These are phyloP conservation scores for Alternaria ventricosa DNA, from an alignment of 2,329 filamentous ascomycete species.

Conservation along the genomic window DNA sequence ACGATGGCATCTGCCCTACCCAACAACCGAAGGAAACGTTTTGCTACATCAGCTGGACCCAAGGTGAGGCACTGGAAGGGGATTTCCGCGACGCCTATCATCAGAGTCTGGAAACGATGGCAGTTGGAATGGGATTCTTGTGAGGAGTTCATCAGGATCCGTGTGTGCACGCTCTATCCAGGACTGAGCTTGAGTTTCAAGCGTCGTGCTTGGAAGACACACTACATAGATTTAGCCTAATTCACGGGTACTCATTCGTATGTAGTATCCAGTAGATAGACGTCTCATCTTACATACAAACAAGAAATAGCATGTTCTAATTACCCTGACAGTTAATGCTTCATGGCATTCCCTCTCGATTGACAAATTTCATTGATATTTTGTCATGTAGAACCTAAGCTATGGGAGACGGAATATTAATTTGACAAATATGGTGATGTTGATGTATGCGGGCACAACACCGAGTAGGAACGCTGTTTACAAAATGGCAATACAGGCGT, in stretches of 20 bases:
- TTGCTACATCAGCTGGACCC: not conserved
- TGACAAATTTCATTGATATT: no score
- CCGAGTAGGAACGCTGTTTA: no score
- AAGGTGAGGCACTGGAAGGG: not conserved
- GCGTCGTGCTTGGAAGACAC: not conserved
- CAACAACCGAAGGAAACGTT: not conserved
- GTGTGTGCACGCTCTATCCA: not conserved
- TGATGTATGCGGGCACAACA: no score
- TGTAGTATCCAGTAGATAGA: not conserved
- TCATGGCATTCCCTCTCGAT: no score
- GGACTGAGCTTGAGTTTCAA: not conserved
- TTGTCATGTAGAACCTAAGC: no score
- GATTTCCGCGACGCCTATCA: not conserved
- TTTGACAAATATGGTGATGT: no score
- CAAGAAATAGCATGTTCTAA: not conserved
- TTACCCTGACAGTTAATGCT: not conserved
- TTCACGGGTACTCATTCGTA: not conserved
- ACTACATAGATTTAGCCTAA: not conserved
- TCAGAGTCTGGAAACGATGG: not conserved
- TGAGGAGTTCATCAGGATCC: not conserved
- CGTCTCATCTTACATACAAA: not conserved
- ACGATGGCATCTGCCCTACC: not conserved
- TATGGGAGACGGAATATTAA: no score
- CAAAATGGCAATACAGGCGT: no score
- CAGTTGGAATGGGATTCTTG: not conserved